Conservation (phyloP, 495 filamentous ascomycete species). For the Halenospora varia region DNA sequence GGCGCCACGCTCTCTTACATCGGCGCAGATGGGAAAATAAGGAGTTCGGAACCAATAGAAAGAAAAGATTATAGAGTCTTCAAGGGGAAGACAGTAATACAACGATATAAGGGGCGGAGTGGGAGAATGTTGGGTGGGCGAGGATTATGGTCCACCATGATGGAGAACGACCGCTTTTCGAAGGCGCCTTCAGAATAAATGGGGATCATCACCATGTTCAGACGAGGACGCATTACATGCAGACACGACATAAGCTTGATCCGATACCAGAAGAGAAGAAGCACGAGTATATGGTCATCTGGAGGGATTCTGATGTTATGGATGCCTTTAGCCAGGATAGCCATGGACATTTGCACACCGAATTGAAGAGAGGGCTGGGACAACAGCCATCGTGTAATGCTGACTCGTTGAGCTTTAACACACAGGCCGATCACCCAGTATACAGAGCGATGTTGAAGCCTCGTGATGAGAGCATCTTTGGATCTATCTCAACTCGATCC, state of each 20-base stretch:
- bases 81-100: slow-evolving; percentile 73
- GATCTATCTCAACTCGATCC: slow-evolving; percentile 47
- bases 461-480: slow-evolving; percentile 43
- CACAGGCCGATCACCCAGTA: slow-evolving; percentile 23
- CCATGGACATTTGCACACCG: slow-evolving; percentile 19
- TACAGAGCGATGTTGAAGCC: slow-evolving; percentile 33
- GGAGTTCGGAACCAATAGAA: slow-evolving; percentile 57
- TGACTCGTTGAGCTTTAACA: slow-evolving; percentile 31
- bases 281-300: slow-evolving; percentile 85
- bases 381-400: slow-evolving; percentile 18
- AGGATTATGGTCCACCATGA: slow-evolving; percentile 73
- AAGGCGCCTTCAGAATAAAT: slow-evolving; percentile 80
- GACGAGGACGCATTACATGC: slow-evolving; percentile 65
- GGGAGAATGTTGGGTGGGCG: slow-evolving; percentile 83
- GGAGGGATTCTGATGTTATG: slow-evolving; percentile 81
- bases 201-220: slow-evolving; percentile 88
- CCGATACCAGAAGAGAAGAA: slow-evolving; percentile 55
- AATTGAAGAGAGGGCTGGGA: slow-evolving; percentile 14
- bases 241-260: slow-evolving; percentile 71
- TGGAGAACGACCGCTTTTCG: slow-evolving; percentile 76
- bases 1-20: slow-evolving; percentile 73
- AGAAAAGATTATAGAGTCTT: slow-evolving; percentile 75
- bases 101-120: slow-evolving; percentile 55
- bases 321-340: slow-evolving; percentile 16
- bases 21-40: slow-evolving; percentile 60